Base-by-base conservation (phyloP, 306 rosid species). In the Parietaria judaica region DNA sequence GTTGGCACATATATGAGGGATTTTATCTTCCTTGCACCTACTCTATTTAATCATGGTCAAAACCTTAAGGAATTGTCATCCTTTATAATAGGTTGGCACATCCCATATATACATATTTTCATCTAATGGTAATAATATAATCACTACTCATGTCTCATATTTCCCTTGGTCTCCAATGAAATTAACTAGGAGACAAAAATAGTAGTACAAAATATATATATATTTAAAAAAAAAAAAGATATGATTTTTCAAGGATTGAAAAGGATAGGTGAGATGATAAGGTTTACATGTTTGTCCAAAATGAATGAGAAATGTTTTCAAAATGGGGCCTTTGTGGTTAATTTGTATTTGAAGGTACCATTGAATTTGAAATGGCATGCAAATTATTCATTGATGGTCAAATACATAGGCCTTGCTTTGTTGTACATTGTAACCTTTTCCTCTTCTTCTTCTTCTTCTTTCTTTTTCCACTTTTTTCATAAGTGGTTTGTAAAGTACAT, bases 11-110 rank as follows among this genome's bases (percentile, higher is more conserved):
- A 14, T 17, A 15, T 59, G 11, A 13, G 15, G 41, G 38, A 5
- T 9, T 61, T 45, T 17, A 44, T 47, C 38, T 61, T 52, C 7
- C 34, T 64, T 51, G 67, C n/a, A 12, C 49, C 61, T 16, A 14
- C 46, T 45, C 51, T 57, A 16, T 10, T 66, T 44, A 49, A 49
- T 48, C 11, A 14, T 36, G n/a, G 67, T 72, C 63, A 58, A 72
- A 44, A 35, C 52, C 37, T 1, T 36, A 43, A n/a, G 51, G 41
- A 63, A 55, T 13, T 6, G 37, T 63, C 55, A 37, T 64, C 68
- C 53, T 62, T 54, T 55, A 12, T 11, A 36, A 57, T 14, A 10
- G 58, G 45, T 65, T 64, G 6, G 6, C 14, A 4, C 36, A 36
- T 52, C 36, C 13, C 11, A 12, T 11, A 9, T 7, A 47, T 48